phyloP scores from a whole-genome alignment of 495 filamentous ascomycete genomes.

The Tuber umbilicatum region DNA sequence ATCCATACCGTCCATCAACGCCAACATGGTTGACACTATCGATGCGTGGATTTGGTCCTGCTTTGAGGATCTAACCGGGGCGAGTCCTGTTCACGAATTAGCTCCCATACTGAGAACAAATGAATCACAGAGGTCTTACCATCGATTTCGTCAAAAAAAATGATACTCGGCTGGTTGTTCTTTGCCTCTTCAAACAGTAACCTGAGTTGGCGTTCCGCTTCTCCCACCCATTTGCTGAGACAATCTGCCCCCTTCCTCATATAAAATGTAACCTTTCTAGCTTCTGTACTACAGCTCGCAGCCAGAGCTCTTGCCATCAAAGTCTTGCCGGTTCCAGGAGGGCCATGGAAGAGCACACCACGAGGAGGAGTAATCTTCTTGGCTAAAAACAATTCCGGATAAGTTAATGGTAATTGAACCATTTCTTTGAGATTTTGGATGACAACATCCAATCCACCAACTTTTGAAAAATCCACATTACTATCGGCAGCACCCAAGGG shows the following conservation, averaged over 20 bases:
- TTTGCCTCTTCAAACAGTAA: conserved; percentile 92
- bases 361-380: conserved; percentile 90
- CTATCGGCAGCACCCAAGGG: conserved; percentile 77
- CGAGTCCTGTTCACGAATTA: conserved; percentile 48
- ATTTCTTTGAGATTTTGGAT: conserved; percentile 97
- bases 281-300: conserved; percentile 52
- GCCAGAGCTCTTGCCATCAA: conserved; percentile 85
- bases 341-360: conserved; percentile 93
- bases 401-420: conserved; percentile 86
- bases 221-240: conserved; percentile 96
- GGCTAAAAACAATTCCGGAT: conserved; percentile 86
- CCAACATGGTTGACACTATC: conserved; percentile 89
- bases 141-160: conserved; percentile 99
- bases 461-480: conserved; percentile 82
- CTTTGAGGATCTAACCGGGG: conserved; percentile 91
- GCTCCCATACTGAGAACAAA: neutral
- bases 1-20: conserved; percentile 99
- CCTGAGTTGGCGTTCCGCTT: conserved; percentile 89
- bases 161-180: conserved; percentile 93
- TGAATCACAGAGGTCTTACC: conserved; percentile 46
- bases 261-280: conserved; percentile 93
- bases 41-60: conserved; percentile 98
- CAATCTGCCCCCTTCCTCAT: conserved; percentile 98
- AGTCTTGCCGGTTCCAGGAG: conserved; percentile 96
- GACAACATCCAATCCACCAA: conserved; percentile 83